Percentiles rank a stretch among this genome's conserved stretches.
Conservation (phyloP, 2,329 filamentous ascomycete genomes). For the Cladosporium colombiae region DNA sequence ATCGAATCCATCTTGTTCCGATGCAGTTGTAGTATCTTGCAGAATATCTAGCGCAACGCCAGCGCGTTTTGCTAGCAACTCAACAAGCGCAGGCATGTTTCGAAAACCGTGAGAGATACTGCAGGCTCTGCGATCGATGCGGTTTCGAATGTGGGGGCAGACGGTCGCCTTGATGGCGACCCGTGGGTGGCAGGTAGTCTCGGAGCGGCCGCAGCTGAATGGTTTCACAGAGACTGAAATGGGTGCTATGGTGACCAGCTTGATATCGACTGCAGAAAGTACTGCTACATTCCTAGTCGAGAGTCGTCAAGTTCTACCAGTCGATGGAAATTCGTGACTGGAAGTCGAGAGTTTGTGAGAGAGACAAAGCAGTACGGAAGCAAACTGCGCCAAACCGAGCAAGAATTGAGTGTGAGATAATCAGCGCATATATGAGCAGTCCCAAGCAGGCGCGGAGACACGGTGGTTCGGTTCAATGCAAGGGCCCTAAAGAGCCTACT, state of each 20-base stretch:
- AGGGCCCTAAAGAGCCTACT: conserved; percentile 17
- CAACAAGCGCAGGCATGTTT: conserved; percentile 35
- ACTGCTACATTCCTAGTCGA: conserved; percentile 4
- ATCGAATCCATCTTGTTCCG: conserved; percentile 21
- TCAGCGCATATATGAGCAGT: conserved; percentile 17
- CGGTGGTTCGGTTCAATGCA: conserved; percentile 17
- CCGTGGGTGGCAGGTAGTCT: conserved; percentile 7
- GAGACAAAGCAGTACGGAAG: background rate
- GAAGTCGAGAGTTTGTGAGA: background rate
- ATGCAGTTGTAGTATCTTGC: conserved; percentile 14
- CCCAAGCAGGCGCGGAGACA: conserved; percentile 20
- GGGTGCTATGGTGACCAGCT: conserved; percentile 10
- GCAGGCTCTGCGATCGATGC: background rate
- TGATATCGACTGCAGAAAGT: background rate
- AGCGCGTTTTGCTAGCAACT: conserved; percentile 32
- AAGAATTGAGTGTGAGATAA: conserved; percentile 13
- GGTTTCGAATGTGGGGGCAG: background rate
- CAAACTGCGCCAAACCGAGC: background rate
- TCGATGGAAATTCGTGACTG: background rate
- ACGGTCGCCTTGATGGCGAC: conserved; percentile 18
- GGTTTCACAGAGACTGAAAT: conserved; percentile 9
- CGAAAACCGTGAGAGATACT: background rate
- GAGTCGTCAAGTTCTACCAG: background rate
- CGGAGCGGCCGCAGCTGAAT: conserved; percentile 6
- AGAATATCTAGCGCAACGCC: conserved; percentile 29